These are phyloP conservation scores for Mycosarcoma maydis DNA, from an alignment of 1,284 basidiomycete species.

Conservation along the genomic window DNA sequence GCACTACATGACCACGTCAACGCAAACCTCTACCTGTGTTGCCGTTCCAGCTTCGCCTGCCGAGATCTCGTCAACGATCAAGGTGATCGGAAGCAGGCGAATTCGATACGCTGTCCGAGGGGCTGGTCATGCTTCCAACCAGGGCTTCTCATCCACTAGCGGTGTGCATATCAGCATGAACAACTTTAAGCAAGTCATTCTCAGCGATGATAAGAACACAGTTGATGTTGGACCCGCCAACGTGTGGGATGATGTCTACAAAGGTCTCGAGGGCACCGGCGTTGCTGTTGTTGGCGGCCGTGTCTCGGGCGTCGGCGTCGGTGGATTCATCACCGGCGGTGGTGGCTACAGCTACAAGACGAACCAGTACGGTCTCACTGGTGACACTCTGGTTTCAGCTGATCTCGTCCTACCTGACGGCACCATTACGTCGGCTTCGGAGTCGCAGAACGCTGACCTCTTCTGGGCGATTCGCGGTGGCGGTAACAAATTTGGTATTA, in stretches of 20 bases:
- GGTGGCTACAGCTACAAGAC: slow-evolving; percentile 54
- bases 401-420: slow-evolving; percentile 54
- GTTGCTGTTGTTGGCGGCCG: slow-evolving; percentile 49
- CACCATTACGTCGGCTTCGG: slow-evolving; percentile 37
- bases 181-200: slow-evolving; percentile 45
- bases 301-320: slow-evolving; percentile 54
- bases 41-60: slow-evolving; percentile 36
- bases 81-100: slow-evolving; percentile 45
- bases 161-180: slow-evolving; percentile 51
- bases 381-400: slow-evolving; percentile 41
- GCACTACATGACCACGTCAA: slow-evolving; percentile 44
- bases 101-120: slow-evolving; percentile 47
- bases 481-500: slow-evolving; percentile 51
- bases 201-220: slow-evolving; percentile 41
- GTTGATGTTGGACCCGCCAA: slow-evolving; percentile 52
- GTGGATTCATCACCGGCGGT: slow-evolving; percentile 51
- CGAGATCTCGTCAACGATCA: slow-evolving; percentile 47
- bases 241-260: slow-evolving; percentile 56
- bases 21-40: slow-evolving; percentile 42
- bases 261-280: slow-evolving; percentile 27
- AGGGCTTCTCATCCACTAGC: slow-evolving; percentile 52
- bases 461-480: slow-evolving; percentile 53
- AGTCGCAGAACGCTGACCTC: slow-evolving; percentile 43
- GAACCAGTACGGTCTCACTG: slow-evolving; percentile 51
- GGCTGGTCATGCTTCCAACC: slow-evolving; percentile 52